Percentiles rank a stretch among this genome's conserved stretches.
Evolutionary conservation across 1,284 basidiomycete genomes (phyloP).

Genomic region (Austropuccinia psidii): DNA sequence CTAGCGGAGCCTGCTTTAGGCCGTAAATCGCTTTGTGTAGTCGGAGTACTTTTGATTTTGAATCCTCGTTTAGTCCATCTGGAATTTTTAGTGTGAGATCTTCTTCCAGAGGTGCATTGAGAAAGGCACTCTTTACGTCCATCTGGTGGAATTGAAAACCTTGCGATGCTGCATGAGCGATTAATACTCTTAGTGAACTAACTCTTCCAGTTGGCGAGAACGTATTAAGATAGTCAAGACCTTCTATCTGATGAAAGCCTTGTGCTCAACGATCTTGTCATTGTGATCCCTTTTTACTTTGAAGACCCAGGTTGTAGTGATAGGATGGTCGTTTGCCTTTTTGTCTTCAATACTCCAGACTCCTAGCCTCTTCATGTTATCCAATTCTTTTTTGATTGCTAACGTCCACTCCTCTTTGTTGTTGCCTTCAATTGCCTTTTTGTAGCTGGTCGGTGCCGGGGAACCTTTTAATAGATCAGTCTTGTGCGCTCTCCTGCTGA

Average conservation of each 20-base stretch:
- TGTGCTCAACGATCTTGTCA: background rate
- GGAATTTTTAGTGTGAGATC: too few species aligned
- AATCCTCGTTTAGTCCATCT: too few species aligned
- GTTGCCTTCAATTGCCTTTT: too few species aligned
- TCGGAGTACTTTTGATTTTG: too few species aligned
- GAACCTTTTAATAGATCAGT: too few species aligned
- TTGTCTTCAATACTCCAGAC: background rate
- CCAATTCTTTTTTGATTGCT: background rate
- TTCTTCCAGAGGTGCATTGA: too few species aligned
- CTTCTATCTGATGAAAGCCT: background rate
- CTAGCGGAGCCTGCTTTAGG: too few species aligned
- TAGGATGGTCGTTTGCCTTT: background rate
- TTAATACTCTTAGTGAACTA: background rate
- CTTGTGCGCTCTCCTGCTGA: too few species aligned
- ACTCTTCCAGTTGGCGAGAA: slow-evolving; percentile 6
- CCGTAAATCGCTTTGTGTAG: too few species aligned
- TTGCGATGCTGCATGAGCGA: background rate
- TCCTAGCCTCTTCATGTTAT: background rate
- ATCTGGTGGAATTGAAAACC: background rate
- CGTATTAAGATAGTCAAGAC: background rate
- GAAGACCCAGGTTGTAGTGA: background rate
- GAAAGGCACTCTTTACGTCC: background rate
- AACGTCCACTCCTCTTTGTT: too few species aligned
- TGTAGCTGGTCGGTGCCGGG: too few species aligned
- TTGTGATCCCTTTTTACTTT: background rate